Conservation (phyloP, 208 protist species). For the Sergeia podlipaevii region DNA sequence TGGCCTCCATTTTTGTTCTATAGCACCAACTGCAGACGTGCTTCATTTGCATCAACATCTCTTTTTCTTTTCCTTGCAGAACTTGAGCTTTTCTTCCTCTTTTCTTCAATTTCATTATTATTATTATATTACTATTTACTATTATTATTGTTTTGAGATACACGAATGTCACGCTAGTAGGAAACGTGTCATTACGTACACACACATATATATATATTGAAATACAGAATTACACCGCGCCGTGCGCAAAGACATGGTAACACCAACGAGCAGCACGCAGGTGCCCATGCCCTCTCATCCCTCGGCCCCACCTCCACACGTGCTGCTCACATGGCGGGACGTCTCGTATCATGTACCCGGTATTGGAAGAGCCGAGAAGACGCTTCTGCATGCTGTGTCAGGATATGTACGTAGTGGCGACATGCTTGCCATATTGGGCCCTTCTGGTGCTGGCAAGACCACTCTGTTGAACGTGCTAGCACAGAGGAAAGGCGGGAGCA, state of each 20-base stretch:
- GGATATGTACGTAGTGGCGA: slow-evolving; percentile 53
- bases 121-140: too few relatives aligned
- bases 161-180: too few relatives aligned
- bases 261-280: not conserved
- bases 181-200: too few relatives aligned
- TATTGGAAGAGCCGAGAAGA: slow-evolving; percentile 8
- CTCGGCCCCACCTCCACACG: not conserved
- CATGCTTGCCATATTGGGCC: slow-evolving; percentile 71
- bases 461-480: slow-evolving; percentile 79
- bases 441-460: slow-evolving; percentile 77
- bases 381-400: slow-evolving; percentile 44
- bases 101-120: not conserved
- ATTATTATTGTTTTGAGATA: too few relatives aligned
- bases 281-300: not conserved
- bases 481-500: slow-evolving; percentile 21
- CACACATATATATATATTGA: too few relatives aligned
- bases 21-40: too few relatives aligned
- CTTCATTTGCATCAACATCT: too few relatives aligned
- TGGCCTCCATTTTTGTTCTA: too few relatives aligned
- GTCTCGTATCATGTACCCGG: slow-evolving; percentile 29
- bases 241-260: not conserved
- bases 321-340: slow-evolving; percentile 43
- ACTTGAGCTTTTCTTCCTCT: slow-evolving; percentile 9
- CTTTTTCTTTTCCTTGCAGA: too few relatives aligned
- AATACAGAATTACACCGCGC: not conserved